Percentiles rank a stretch among this genome's conserved stretches.
Evolutionary conservation across 495 filamentous ascomycete species (phyloP).

Genomic region (Penicillium nucicola): DNA sequence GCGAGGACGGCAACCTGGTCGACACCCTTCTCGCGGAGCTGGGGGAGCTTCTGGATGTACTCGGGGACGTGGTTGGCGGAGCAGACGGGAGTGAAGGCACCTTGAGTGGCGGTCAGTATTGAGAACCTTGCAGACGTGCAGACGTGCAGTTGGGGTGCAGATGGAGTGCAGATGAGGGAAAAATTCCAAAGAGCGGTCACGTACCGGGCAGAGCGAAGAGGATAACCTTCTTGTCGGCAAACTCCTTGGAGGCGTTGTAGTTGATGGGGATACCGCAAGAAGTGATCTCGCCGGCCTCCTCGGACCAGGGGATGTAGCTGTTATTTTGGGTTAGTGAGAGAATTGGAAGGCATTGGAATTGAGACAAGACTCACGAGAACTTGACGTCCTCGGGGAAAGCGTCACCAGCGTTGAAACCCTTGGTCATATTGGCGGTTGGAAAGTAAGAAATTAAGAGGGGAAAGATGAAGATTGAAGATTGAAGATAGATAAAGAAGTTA

Average conservation of each 20-base stretch:
- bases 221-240: constrained; percentile 84
- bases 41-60: constrained; percentile 70
- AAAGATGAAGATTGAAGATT: constrained; percentile 1
- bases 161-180: neutral
- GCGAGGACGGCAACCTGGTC: constrained; percentile 82
- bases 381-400: constrained; percentile 74
- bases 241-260: constrained; percentile 85
- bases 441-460: neutral
- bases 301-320: constrained; percentile 69
- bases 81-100: constrained; percentile 92
- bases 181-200: constrained; percentile 29
- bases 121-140: constrained; percentile 13
- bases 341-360: constrained; percentile 3
- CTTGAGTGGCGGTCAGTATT: constrained; percentile 37
- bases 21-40: constrained; percentile 80
- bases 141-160: constrained; percentile 1
- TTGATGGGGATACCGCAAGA: constrained; percentile 74
- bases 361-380: constrained; percentile 59
- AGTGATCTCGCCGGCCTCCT: constrained; percentile 61
- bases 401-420: constrained; percentile 76
- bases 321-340: constrained; percentile 3
- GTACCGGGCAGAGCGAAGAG: constrained; percentile 80
- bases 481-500: constrained; percentile 9
- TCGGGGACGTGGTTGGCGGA: constrained; percentile 81
- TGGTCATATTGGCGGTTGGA: constrained; percentile 9